Percentiles rank a stretch among this genome's conserved stretches.
Conservation (phyloP, 768 basidiomycete genomes). For the Russula sp. region DNA sequence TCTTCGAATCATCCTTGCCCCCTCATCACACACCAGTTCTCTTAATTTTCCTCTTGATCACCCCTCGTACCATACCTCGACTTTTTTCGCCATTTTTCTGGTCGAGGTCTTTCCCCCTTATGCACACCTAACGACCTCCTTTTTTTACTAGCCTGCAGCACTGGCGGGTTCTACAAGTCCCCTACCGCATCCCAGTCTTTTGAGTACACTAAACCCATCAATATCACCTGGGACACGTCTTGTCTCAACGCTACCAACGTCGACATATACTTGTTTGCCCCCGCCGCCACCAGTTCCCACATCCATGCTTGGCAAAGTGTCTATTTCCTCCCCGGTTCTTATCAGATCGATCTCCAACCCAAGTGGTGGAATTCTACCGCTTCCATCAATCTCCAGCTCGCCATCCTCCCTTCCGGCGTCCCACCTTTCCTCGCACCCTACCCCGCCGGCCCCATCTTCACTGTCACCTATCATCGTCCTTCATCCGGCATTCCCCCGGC, state of each 20-base stretch:
- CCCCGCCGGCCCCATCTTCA: constrained; percentile 66
- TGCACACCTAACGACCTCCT: background rate
- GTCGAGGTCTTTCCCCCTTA: background rate
- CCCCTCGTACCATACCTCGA: too few relatives aligned
- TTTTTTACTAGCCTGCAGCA: constrained; percentile 39
- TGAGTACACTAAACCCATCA: constrained; percentile 43
- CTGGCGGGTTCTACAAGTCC: constrained; percentile 55
- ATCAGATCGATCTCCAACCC: constrained; percentile 47
- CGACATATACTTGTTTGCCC: constrained; percentile 67
- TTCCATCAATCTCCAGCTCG: constrained; percentile 47
- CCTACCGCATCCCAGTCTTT: constrained; percentile 46
- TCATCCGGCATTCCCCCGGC: constrained; percentile 39
- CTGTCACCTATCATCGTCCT: constrained; percentile 50
- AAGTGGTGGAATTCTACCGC: constrained; percentile 66
- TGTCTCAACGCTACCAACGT: constrained; percentile 47
- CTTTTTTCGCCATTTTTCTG: background rate
- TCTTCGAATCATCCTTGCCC: background rate
- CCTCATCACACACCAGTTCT: background rate
- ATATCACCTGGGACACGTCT: constrained; percentile 58
- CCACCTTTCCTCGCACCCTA: constrained; percentile 47
- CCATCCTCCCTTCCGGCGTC: constrained; percentile 46
- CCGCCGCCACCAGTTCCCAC: constrained; percentile 35
- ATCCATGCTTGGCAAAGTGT: constrained; percentile 57
- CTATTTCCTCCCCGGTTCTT: constrained; percentile 42
- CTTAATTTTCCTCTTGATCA: background rate